Base-by-base conservation (phyloP, 1,284 basidiomycete genomes). In the Cryptococcus sp. region DNA sequence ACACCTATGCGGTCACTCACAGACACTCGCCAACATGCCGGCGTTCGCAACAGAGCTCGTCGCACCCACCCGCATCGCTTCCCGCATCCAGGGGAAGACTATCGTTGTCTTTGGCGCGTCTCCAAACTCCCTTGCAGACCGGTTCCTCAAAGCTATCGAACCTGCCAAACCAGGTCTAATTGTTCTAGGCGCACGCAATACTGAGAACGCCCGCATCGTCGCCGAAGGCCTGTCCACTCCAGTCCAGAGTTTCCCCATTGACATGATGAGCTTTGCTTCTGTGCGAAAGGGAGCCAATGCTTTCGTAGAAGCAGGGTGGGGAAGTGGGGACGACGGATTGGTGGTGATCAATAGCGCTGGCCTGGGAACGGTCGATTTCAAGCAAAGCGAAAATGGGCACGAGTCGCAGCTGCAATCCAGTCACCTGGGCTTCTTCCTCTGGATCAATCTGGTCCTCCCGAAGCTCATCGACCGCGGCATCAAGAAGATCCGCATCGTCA, bases 361-460 rank as follows among this genome's bases (percentile, higher is more conserved):
- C 8, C 8, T 34, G 29, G 29, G 29, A 4, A 48, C 47, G 5
- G 19, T 40, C 19, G 22, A 37, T 19, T 55, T 13, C 40, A 22
- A 34, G 13, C n/a, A 41, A 39, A 55, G 26, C 26, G 26, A 43
- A 20, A 38, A 55, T 13, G 54, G 54, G 4, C 39, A 34, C 40
- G 54, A 55, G 41, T 25, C 40, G 3, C 47, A 50, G 25, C 25
- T 55, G 22, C 47, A 50, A 20, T 13, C 37, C 25, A 51, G 45
- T 26, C 39, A 50, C 34, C 54, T 55, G 11, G 40, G 37, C n/a
- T 46, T 41, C 40, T 55, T 55, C 52, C 45, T 54, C 22, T 54
- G 46, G 22, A 48, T 38, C 23, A 54, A 54, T 23, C 26, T 54
- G 22, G 20, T 54, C 45, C 29, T 47, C 23, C 25, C 46, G 44